These are phyloP conservation scores for Boletus subluridellus DNA, from an alignment of 1,284 basidiomycete genomes.

Conservation along the genomic window DNA sequence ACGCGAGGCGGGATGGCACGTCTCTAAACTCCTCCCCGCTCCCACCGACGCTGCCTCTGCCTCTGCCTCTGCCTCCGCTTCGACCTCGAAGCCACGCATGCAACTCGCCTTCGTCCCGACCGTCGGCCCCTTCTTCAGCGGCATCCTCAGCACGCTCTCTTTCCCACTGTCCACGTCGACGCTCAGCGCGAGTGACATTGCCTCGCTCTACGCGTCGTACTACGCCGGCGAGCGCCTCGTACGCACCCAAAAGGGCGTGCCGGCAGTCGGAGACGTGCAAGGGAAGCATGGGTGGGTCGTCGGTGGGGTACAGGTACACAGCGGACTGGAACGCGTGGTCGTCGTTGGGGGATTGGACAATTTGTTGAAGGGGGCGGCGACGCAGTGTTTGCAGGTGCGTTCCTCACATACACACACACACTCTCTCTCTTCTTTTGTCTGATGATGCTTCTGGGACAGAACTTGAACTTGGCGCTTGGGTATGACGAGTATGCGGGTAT, in stretches of 20 bases:
- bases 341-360: constrained; percentile 95
- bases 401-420: too few species aligned
- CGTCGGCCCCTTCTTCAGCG: constrained; percentile 95
- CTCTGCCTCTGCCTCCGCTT: not conserved
- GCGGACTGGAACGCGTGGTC: constrained; percentile 83
- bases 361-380: constrained; percentile 94
- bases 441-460: constrained; percentile 66
- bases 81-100: constrained; percentile 36
- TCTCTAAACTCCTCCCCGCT: constrained; percentile 56
- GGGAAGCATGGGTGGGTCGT: constrained; percentile 86
- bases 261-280: constrained; percentile 75
- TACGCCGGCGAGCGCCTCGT: constrained; percentile 79
- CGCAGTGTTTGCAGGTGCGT: constrained; percentile 90
- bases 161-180: constrained; percentile 67
- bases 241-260: constrained; percentile 61
- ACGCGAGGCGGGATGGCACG: constrained; percentile 85
- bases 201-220: constrained; percentile 72
- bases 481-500: constrained; percentile 91
- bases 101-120: constrained; percentile 84
- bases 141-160: constrained; percentile 85
- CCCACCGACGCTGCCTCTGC: not conserved
- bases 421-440: not conserved
- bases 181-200: constrained; percentile 70
- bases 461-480: constrained; percentile 91
- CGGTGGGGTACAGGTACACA: constrained; percentile 94